Percentiles rank a stretch among this genome's conserved stretches.
These are phyloP conservation scores for Coniophora puteana DNA, from an alignment of 1,284 basidiomycete genomes.

Conservation along the genomic window DNA sequence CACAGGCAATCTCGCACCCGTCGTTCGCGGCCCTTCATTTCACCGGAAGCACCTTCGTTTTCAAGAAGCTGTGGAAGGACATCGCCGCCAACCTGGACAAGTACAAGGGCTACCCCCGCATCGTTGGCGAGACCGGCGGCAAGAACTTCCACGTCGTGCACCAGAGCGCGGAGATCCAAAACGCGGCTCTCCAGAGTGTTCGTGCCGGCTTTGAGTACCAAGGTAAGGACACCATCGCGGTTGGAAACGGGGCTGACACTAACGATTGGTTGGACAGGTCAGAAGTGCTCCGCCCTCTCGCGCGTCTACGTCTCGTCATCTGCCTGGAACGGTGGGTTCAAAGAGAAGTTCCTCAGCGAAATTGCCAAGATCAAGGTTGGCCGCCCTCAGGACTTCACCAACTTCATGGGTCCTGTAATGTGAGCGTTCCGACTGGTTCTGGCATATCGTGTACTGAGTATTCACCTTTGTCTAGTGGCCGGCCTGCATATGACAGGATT, in stretches of 20 bases:
- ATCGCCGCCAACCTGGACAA: slow-evolving; percentile 86
- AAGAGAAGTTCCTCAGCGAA: slow-evolving; percentile 73
- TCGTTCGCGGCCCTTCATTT: slow-evolving; percentile 93
- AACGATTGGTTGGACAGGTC: slow-evolving; percentile 44
- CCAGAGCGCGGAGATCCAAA: slow-evolving; percentile 80
- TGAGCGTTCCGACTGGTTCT: slow-evolving; percentile 30
- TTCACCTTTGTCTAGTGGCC: slow-evolving; percentile 51
- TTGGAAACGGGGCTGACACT: slow-evolving; percentile 1
- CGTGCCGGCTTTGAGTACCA: slow-evolving; percentile 96
- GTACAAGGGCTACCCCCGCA: slow-evolving; percentile 88
- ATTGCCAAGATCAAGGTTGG: slow-evolving; percentile 87
- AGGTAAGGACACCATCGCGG: slow-evolving; percentile 43
- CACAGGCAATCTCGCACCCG: slow-evolving; percentile 76
- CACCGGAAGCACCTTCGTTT: slow-evolving; percentile 94
- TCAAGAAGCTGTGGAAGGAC: slow-evolving; percentile 95
- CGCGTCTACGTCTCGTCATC: slow-evolving; percentile 88
- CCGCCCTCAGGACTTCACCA: slow-evolving; percentile 69
- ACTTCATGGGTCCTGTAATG: slow-evolving; percentile 98
- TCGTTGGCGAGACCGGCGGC: slow-evolving; percentile 96
- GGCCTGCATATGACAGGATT: slow-evolving; percentile 88
- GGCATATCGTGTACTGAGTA: slow-evolving; percentile 1
- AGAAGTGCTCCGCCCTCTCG: slow-evolving; percentile 96
- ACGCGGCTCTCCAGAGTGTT: slow-evolving; percentile 87
- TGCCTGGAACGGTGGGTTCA: slow-evolving; percentile 87
- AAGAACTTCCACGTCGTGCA: slow-evolving; percentile 99